Conservation (phyloP, 257 asterid genomes). For the Handroanthus guayacan region DNA sequence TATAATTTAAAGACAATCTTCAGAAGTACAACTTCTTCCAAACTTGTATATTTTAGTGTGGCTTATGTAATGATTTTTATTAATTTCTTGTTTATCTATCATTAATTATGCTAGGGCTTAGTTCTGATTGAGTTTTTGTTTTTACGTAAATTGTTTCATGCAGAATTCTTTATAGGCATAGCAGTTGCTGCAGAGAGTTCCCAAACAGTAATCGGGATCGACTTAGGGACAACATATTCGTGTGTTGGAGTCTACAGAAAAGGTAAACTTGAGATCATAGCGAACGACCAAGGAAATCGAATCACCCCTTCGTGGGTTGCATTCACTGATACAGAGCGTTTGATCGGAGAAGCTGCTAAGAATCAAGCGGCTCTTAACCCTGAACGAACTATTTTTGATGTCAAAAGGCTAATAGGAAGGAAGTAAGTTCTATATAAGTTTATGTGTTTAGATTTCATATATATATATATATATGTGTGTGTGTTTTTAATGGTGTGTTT, state of each 20-base stretch:
- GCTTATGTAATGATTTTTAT: neutral
- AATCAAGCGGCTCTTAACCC: constrained; percentile 55
- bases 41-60: too few relatives aligned
- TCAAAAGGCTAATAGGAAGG: constrained; percentile 59
- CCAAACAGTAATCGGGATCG: constrained; percentile 55
- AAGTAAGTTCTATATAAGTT: constrained; percentile 39
- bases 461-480: neutral
- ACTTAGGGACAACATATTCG: constrained; percentile 54
- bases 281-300: constrained; percentile 64
- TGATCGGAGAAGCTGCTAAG: constrained; percentile 63
- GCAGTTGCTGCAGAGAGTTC: constrained; percentile 41
- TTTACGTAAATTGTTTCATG: neutral
- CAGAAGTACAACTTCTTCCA: too few relatives aligned
- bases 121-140: neutral
- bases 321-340: constrained; percentile 54
- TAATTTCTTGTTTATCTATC: neutral
- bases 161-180: constrained; percentile 38
- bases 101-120: neutral
- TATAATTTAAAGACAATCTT: too few relatives aligned
- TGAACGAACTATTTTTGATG: constrained; percentile 60
- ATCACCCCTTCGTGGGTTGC: constrained; percentile 70
- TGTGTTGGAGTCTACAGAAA: constrained; percentile 59
- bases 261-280: constrained; percentile 58
- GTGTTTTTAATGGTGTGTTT: neutral
- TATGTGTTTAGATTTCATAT: neutral